These are phyloP conservation scores for Leucocoprinus sp. DNA, from an alignment of 768 basidiomycete genomes.

Conservation along the genomic window DNA sequence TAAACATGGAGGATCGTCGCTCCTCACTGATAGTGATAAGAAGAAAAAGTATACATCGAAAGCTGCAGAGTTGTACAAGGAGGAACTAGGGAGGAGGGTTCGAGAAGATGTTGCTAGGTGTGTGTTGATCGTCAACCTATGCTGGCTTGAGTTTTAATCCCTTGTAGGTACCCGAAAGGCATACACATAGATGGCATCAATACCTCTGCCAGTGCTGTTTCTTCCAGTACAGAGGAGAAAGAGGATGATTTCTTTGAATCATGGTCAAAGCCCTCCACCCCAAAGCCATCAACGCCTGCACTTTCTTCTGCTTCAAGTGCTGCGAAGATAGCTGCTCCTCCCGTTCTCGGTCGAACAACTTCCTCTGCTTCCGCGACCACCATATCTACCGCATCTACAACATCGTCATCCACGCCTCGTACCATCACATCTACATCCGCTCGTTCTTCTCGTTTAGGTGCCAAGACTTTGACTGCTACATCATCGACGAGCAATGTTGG, in stretches of 20 bases:
- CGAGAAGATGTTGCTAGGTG: slow-evolving; percentile 68
- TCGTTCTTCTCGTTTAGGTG: slow-evolving; percentile 35
- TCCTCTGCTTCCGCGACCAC: slow-evolving; percentile 27
- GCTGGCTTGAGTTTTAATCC: too few species aligned
- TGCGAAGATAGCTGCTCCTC: slow-evolving; percentile 38
- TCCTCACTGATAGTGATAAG: slow-evolving; percentile 65
- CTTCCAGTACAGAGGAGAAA: slow-evolving; percentile 26
- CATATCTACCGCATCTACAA: slow-evolving; percentile 35
- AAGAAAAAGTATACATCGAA: slow-evolving; percentile 88
- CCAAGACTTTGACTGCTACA: slow-evolving; percentile 27
- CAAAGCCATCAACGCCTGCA: too few species aligned
- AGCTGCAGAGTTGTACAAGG: slow-evolving; percentile 84
- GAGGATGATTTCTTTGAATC: slow-evolving; percentile 97
- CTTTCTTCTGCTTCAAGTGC: slow-evolving; percentile 43
- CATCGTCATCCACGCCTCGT: slow-evolving; percentile 57
- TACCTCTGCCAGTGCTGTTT: slow-evolving; percentile 27
- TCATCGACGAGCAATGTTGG: slow-evolving; percentile 24
- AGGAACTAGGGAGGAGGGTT: slow-evolving; percentile 75
- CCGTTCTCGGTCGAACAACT: slow-evolving; percentile 47
- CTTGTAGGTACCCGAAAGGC: slow-evolving; percentile 72
- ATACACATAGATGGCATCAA: slow-evolving; percentile 82
- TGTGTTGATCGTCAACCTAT: slow-evolving; percentile 17
- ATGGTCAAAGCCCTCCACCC: slow-evolving; percentile 82
- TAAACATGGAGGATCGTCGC: slow-evolving; percentile 70
- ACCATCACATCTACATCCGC: slow-evolving; percentile 36